Percentiles rank a stretch among this genome's conserved stretches.
These are phyloP conservation scores for Penicillium argentinense DNA, from an alignment of 495 filamentous ascomycete species.

Conservation along the genomic window DNA sequence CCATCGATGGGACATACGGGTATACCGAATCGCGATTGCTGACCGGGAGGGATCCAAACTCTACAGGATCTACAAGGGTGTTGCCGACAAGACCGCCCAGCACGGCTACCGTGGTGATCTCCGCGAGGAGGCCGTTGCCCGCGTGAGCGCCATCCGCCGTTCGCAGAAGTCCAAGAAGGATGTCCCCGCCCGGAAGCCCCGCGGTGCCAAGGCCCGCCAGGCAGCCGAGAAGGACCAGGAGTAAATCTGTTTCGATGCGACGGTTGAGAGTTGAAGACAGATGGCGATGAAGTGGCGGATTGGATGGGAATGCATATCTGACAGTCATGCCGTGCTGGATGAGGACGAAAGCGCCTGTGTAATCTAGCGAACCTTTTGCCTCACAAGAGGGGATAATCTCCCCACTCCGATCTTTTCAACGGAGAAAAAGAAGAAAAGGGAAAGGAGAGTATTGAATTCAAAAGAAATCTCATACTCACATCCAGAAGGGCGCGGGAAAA, in stretches of 20 bases:
- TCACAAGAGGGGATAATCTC: not conserved
- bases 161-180: slow-evolving; percentile 80
- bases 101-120: slow-evolving; percentile 83
- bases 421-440: slow-evolving; percentile 9
- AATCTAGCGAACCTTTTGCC: slow-evolving; percentile 32
- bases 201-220: slow-evolving; percentile 81
- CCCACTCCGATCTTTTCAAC: slow-evolving; percentile 1
- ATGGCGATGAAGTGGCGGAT: not conserved
- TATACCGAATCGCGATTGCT: no score
- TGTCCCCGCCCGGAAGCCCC: slow-evolving; percentile 64
- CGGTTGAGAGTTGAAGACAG: no score
- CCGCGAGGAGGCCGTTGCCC: slow-evolving; percentile 80
- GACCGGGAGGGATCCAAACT: no score
- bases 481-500: slow-evolving; percentile 18
- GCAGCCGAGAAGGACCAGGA: slow-evolving; percentile 56
- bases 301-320: not conserved
- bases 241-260: slow-evolving; percentile 31
- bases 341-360: slow-evolving; percentile 31
- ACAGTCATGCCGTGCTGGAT: slow-evolving; percentile 28
- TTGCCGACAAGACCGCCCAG: slow-evolving; percentile 79
- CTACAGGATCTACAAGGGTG: slow-evolving; percentile 78
- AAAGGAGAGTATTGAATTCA: slow-evolving; percentile 15
- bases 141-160: slow-evolving; percentile 80
- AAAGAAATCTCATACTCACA: not conserved
- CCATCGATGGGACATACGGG: no score